phyloP scores from a whole-genome alignment of 257 asterid genomes.

The Ophiorrhiza pumila region DNA sequence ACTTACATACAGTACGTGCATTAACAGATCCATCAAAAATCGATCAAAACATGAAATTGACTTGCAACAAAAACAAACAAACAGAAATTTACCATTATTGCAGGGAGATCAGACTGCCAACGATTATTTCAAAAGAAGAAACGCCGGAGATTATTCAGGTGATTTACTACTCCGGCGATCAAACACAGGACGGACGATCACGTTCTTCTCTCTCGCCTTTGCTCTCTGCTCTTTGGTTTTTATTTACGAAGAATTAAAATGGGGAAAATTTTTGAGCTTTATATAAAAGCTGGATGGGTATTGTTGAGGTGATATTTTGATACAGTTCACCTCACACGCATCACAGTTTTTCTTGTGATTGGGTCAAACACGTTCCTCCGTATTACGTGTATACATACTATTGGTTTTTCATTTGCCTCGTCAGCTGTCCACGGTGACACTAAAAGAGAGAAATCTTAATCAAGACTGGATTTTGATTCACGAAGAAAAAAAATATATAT shows the following conservation, averaged over 20 bases:
- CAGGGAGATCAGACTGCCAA: constrained; percentile 28
- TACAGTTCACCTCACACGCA: constrained; percentile 11
- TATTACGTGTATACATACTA: constrained; percentile 26
- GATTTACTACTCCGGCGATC: constrained; percentile 28
- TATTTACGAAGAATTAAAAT: not conserved
- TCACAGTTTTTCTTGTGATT: constrained; percentile 12
- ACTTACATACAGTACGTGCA: not conserved
- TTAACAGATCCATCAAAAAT: not conserved
- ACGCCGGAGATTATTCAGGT: constrained; percentile 27
- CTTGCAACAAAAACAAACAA: not conserved
- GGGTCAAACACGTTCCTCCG: constrained; percentile 23
- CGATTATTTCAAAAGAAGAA: constrained; percentile 2
- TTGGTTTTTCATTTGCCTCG: constrained; percentile 15
- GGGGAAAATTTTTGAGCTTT: not conserved
- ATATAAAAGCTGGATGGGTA: not conserved
- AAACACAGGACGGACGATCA: not conserved
- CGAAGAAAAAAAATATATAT: not conserved
- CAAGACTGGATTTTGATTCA: not conserved
- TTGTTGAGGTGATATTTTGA: not conserved
- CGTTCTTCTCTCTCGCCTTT: constrained; percentile 5
- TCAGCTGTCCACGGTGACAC: not conserved
- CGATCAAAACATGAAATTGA: not conserved
- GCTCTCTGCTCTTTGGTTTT: not conserved
- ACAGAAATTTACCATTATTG: constrained; percentile 38
- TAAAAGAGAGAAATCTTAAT: not conserved